These are phyloP conservation scores for Phytophthora pinifolia DNA, from an alignment of 352 stramenopile genomes.

Conservation along the genomic window DNA sequence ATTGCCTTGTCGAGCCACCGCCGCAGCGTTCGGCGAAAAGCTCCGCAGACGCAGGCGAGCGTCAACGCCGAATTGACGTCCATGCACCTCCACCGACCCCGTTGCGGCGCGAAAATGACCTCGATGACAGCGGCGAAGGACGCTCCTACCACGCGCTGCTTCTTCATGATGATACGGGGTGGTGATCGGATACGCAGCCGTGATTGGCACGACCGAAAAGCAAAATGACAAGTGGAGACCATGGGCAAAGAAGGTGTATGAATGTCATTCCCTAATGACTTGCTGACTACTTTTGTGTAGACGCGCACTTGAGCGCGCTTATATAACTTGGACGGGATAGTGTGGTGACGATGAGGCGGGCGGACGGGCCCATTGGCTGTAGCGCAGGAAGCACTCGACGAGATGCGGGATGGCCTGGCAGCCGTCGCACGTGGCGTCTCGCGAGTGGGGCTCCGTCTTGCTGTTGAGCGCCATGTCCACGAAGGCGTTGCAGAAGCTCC, in stretches of 20 bases:
- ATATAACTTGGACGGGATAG: constrained; percentile 13
- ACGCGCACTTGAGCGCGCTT: constrained; percentile 4
- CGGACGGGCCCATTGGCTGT: background rate
- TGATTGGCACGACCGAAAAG: background rate
- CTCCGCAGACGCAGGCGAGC: constrained; percentile 12
- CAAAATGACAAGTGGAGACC: background rate
- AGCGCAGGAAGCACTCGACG: constrained; percentile 42
- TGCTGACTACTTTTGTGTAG: too few relatives aligned
- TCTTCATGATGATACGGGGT: constrained; percentile 23
- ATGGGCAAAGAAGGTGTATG: too few relatives aligned
- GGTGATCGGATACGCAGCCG: background rate
- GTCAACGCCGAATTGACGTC: constrained; percentile 11
- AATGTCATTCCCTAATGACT: too few relatives aligned
- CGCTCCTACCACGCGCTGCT: constrained; percentile 2
- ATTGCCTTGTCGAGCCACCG: constrained; percentile 10
- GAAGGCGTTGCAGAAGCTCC: constrained; percentile 44
- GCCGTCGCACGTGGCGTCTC: constrained; percentile 32
- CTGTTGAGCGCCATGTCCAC: constrained; percentile 39
- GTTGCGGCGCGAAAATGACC: constrained; percentile 17
- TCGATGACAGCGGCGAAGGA: constrained; percentile 13
- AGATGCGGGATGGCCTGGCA: constrained; percentile 42
- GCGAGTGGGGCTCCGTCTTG: constrained; percentile 29
- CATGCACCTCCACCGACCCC: constrained; percentile 10
- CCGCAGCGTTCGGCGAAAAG: constrained; percentile 3
- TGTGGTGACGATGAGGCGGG: background rate